Evolutionary conservation across 805 yeast genomes (phyloP), one percentile per base, ranked within the genome.

Genomic region (Kazachstania africana): DNA sequence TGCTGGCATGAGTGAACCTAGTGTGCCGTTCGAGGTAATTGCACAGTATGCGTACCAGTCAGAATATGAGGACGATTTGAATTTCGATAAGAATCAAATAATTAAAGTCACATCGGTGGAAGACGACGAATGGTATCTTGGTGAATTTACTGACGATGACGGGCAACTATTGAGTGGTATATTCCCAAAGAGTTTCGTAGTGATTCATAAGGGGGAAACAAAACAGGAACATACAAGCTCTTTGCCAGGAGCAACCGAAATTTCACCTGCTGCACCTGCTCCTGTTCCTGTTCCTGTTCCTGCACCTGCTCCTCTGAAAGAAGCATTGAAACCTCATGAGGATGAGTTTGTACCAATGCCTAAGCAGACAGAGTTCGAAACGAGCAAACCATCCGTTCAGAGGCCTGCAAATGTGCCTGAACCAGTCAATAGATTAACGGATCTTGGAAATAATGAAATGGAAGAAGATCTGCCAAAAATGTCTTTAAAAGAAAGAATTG

Each of bases 121-220:
- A 43, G 96, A 88, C 53, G 94, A 76, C 5, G 95, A 87, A 40
- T 91, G 97, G 97, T 79, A 72, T 49, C 62, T 69, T 24, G 98
- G 98, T 3, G 59, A 65, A 4, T 79, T 69, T 44, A 47, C 45
- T 3, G 68, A 60, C 38, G 9, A 24, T 13, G 66, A 59, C 37
- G 14, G 16, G n/a, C 26, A 34, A 13, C 26, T 43, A 16, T 56
- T 59, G 27, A 56, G 69, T 14, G 98, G 98, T 6, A 76, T 87
- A 61, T 91, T 91, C 46, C 98, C 98, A 3, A 72, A 70, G 50
- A 75, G 73, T 48, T 88, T 83, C 60, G 97, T 88, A 4, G 72
- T 71, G 34, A 17, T 31, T 15, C 6, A 23, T 9, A 12, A 26
- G 15, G 12, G 6, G 13, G 25, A 23, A 9, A 9, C 25, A 9